Conservation (phyloP, 495 filamentous ascomycete genomes). For the Neurospora africana region DNA sequence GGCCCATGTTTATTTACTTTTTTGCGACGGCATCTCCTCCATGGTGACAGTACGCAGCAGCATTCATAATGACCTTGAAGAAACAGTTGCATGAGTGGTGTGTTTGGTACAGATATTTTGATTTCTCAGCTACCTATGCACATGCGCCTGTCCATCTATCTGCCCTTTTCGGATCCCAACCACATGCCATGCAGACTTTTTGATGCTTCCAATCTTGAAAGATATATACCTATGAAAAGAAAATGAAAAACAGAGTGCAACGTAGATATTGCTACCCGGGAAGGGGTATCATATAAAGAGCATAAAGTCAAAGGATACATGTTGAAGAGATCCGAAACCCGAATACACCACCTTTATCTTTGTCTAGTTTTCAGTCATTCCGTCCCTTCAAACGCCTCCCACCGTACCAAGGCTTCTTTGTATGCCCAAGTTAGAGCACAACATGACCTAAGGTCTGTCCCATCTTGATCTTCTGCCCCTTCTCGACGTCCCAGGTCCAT, state of each 20-base stretch:
- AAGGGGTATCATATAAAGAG: neutral
- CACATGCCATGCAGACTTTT: neutral
- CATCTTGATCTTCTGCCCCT: conserved; percentile 80
- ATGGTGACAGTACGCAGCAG: neutral
- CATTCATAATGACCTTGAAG: neutral
- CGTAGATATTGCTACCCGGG: neutral
- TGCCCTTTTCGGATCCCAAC: neutral
- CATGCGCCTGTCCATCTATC: neutral
- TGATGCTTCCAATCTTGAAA: neutral
- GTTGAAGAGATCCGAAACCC: neutral
- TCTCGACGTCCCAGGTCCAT: conserved; percentile 73
- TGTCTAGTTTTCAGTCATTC: neutral
- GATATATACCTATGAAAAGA: neutral
- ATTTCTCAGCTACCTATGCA: neutral
- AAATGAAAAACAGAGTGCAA: neutral
- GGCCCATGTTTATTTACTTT: neutral
- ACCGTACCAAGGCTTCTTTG: neutral
- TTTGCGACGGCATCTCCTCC: neutral
- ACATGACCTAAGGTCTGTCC: conserved; percentile 71
- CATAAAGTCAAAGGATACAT: neutral
- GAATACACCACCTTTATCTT: neutral
- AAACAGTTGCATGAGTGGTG: neutral
- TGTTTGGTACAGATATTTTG: neutral
- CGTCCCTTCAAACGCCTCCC: neutral
- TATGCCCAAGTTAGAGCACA: conserved; percentile 8